Conservation (phyloP, 768 basidiomycete genomes). For the Leucocoprinus sp. region DNA sequence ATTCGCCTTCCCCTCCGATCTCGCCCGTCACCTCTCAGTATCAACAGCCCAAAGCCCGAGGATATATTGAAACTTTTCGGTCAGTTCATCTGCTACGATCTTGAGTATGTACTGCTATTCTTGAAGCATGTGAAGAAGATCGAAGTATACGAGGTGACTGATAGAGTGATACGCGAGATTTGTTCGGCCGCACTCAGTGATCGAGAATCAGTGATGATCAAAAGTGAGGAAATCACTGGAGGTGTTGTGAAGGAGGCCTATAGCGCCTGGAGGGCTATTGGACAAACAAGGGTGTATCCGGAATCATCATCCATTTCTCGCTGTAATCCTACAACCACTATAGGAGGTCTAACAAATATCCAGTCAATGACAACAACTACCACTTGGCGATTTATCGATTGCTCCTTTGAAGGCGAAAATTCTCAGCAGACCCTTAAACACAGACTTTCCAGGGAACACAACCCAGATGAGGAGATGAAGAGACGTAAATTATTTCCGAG, state of each 20-base stretch:
- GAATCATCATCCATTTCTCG: too few relatives aligned
- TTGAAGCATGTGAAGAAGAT: conserved; percentile 30
- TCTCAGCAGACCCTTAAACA: background rate
- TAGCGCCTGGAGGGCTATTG: background rate
- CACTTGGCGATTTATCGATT: conserved; percentile 5
- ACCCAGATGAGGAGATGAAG: conserved; percentile 6
- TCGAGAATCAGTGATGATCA: background rate
- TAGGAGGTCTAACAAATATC: background rate
- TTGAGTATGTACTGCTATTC: conserved; percentile 33
- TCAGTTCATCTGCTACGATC: conserved; percentile 31
- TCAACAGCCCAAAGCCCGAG: conserved; percentile 19
- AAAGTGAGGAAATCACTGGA: background rate
- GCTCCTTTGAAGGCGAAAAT: background rate
- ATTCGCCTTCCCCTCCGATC: conserved; percentile 39
- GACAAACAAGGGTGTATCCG: background rate
- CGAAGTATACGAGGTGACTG: conserved; percentile 29
- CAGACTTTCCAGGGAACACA: background rate
- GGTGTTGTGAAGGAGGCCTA: background rate
- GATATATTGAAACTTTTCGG: conserved; percentile 29
- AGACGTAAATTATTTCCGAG: conserved; percentile 1
- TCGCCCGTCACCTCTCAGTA: conserved; percentile 23
- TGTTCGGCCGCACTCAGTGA: background rate
- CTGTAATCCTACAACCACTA: too few relatives aligned
- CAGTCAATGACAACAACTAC: background rate
- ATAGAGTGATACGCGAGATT: conserved; percentile 13